Percentiles rank a stretch among this genome's conserved stretches.
These are phyloP conservation scores for Stephanodiscus minutulus DNA, from an alignment of 108 stramenopile species.

Conservation along the genomic window DNA sequence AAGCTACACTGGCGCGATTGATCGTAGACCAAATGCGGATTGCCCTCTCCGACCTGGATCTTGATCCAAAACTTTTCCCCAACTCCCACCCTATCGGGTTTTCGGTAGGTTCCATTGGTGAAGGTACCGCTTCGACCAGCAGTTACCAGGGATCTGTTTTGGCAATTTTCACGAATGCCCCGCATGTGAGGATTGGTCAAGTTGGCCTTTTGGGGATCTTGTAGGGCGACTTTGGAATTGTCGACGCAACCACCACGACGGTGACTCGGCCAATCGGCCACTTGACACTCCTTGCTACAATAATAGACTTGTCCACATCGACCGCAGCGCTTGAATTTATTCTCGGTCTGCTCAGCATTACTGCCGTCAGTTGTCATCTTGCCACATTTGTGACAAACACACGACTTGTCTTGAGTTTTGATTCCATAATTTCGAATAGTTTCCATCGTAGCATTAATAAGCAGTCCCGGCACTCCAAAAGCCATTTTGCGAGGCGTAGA, in stretches of 20 bases:
- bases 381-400: not conserved
- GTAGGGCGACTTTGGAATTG: slow-evolving; percentile 1
- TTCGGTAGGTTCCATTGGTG: not conserved
- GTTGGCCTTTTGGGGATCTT: not conserved
- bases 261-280: no score
- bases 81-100: slow-evolving; percentile 10
- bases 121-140: no score
- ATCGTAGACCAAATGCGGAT: slow-evolving; percentile 20
- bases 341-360: not conserved
- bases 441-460: not conserved
- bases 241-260: slow-evolving; percentile 4
- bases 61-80: slow-evolving; percentile 33
- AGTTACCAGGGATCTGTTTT: no score
- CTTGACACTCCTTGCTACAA: no score
- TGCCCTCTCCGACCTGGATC: slow-evolving; percentile 13
- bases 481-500: slow-evolving; percentile 15
- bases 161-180: no score
- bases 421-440: not conserved
- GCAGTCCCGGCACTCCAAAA: not conserved
- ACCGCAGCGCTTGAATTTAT: not conserved
- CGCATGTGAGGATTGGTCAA: no score
- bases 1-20: slow-evolving; percentile 16
- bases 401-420: not conserved
- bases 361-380: no score
- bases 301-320: no score